phyloP scores from a whole-genome alignment of 306 rosid genomes.

The Sesbania bispinosa region DNA sequence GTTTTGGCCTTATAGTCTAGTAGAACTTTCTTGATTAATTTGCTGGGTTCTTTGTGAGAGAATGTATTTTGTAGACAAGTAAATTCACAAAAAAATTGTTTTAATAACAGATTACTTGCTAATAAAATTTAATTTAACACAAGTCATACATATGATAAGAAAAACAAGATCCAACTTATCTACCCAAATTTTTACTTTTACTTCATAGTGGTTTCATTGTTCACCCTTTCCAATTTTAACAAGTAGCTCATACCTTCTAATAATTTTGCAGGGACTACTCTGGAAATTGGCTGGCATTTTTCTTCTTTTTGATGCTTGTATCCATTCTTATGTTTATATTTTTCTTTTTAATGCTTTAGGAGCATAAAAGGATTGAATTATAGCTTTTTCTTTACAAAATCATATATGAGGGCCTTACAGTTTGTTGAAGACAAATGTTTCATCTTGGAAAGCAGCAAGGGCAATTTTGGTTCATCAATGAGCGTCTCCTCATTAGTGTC shows the following conservation, averaged over 20 bases:
- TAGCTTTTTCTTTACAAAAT: slow-evolving; percentile 9
- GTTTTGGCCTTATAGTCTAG: neutral
- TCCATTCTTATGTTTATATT: slow-evolving; percentile 32
- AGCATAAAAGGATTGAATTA: neutral
- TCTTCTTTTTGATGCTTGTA: slow-evolving; percentile 89
- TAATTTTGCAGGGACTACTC: slow-evolving; percentile 60
- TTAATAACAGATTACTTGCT: neutral
- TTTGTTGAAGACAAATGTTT: slow-evolving; percentile 53
- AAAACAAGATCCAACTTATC: neutral
- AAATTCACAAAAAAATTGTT: neutral
- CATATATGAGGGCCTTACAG: slow-evolving; percentile 42
- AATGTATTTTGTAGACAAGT: neutral
- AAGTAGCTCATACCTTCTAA: neutral
- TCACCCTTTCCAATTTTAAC: slow-evolving; percentile 21
- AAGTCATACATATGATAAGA: neutral
- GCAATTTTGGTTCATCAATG: slow-evolving; percentile 38
- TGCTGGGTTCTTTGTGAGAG: neutral
- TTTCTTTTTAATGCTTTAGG: neutral
- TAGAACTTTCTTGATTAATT: neutral
- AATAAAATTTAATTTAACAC: neutral
- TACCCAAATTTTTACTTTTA: neutral
- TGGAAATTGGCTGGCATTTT: slow-evolving; percentile 62
- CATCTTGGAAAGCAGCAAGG: slow-evolving; percentile 50
- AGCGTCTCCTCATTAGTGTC: slow-evolving; percentile 53
- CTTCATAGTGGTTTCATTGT: neutral